A percentile compares a stretch with the other conserved stretches of the same genome.
Conservation (phyloP, 345 rosid species). For the Gossypium sturtianum region DNA sequence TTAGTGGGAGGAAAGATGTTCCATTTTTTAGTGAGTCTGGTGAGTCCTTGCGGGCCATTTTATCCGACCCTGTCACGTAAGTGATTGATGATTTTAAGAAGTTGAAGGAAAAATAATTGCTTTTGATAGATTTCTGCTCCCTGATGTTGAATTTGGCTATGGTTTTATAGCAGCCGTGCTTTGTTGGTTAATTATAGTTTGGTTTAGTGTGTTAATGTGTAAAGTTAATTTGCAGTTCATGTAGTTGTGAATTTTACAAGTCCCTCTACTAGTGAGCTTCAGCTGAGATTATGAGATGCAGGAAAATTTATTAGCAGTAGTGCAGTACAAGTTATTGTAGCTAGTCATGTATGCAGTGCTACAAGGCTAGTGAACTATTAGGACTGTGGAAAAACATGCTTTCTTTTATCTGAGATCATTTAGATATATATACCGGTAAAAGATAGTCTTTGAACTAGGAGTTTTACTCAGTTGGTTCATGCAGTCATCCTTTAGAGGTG, state of each 20-base stretch:
- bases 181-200: neutral
- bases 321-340: neutral
- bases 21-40: slow-evolving; percentile 45
- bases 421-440: neutral
- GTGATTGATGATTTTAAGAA: slow-evolving; percentile 10
- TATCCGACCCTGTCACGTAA: slow-evolving; percentile 84
- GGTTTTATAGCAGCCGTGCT: neutral
- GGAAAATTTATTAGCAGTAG: neutral
- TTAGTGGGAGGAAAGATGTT: slow-evolving; percentile 67
- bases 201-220: neutral
- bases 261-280: neutral
- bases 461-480: neutral
- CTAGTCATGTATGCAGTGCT: neutral
- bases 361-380: neutral
- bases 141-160: neutral
- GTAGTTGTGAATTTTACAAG: neutral
- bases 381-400: neutral
- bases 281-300: neutral
- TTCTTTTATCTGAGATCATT: neutral
- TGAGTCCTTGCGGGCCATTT: slow-evolving; percentile 62
- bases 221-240: neutral
- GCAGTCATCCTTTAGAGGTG: neutral
- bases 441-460: neutral
- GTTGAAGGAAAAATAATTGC: neutral
- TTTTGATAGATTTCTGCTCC: neutral